Evolutionary conservation across 2,329 filamentous ascomycete species (phyloP), one percentile per base, ranked within the genome.

Genomic region (Curvularia lunata): DNA sequence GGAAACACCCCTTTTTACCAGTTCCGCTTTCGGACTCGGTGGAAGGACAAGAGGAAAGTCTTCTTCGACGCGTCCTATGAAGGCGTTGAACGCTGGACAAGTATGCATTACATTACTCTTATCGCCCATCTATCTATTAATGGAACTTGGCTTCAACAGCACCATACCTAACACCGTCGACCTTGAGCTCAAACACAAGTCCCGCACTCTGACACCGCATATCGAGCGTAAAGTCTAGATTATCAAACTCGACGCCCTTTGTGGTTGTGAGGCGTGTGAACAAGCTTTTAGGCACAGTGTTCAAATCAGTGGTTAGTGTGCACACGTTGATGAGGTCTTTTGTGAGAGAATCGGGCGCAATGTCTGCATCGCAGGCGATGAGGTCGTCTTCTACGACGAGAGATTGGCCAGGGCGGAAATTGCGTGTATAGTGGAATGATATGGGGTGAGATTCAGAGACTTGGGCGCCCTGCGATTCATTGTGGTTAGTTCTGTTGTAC

Each of bases 341-440:
- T n/a, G 71, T 69, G 65, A 75, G 79, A 1, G 79, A 77, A 25
- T 80, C 82, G 0, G 87, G 89, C 5, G 87, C 88, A 51, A 83
- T 82, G 61, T 92, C 89, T 3, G 85, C 83, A 55, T 91, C 89
- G 67, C 88, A 91, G 4, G 88, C 89, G 59, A 93, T 91, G 37
- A 94, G 80, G 68, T 94, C 90, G 75, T 94, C 91, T 50, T 91
- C 90, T 5, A 94, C 91, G 4, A 91, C 77, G 6, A 92, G 83
- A 0, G 88, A 90, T 75, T 93, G 91, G 0, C 89, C 88, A 0
- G 90, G 89, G 1, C 90, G 86, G 78, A 94, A 94, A 76, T 93
- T 94, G 60, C 91, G 88, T 3, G 91, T 93, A 78, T 93, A 94
- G 80, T 93, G 90, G 77, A 94, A 93, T 2, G 89, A 89, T 57